These are phyloP conservation scores for Ogataea naganishii DNA, from an alignment of 805 yeast genomes.

Conservation along the genomic window DNA sequence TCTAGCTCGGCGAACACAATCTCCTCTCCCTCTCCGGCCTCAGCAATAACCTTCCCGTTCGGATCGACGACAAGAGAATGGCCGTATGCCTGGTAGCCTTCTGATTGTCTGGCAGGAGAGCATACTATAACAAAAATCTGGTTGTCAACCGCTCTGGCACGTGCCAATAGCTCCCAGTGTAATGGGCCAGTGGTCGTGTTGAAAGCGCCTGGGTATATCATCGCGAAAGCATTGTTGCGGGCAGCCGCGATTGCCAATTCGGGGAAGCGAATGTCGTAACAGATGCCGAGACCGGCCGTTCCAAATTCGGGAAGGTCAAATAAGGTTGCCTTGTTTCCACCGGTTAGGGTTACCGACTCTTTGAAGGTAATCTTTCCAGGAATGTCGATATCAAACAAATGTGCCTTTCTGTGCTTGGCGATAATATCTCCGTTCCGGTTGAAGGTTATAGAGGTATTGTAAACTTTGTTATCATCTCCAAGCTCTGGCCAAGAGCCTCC, in stretches of 20 bases:
- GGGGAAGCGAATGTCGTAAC: constrained; percentile 77
- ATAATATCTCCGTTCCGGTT: constrained; percentile 64
- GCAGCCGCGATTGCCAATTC: constrained; percentile 68
- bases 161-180: constrained; percentile 73
- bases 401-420: constrained; percentile 87
- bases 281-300: constrained; percentile 75
- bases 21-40: constrained; percentile 74
- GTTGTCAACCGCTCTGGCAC: constrained; percentile 68
- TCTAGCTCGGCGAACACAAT: constrained; percentile 69
- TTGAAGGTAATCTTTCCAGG: constrained; percentile 86
- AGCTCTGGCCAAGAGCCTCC: constrained; percentile 94
- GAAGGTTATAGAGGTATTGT: constrained; percentile 71
- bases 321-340: constrained; percentile 79
- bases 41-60: constrained; percentile 49
- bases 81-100: constrained; percentile 56
- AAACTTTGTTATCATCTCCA: constrained; percentile 47
- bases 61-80: constrained; percentile 61
- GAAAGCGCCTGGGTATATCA: constrained; percentile 80
- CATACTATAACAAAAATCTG: constrained; percentile 68
- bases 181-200: constrained; percentile 79
- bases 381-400: constrained; percentile 85
- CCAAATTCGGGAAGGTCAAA: constrained; percentile 58
- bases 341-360: constrained; percentile 67
- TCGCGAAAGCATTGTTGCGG: constrained; percentile 59
- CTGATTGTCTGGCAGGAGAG: constrained; percentile 77